A percentile compares a stretch with the other conserved stretches of the same genome.
phyloP scores from a whole-genome alignment of 768 basidiomycete species.

The Suillus subluteus region DNA sequence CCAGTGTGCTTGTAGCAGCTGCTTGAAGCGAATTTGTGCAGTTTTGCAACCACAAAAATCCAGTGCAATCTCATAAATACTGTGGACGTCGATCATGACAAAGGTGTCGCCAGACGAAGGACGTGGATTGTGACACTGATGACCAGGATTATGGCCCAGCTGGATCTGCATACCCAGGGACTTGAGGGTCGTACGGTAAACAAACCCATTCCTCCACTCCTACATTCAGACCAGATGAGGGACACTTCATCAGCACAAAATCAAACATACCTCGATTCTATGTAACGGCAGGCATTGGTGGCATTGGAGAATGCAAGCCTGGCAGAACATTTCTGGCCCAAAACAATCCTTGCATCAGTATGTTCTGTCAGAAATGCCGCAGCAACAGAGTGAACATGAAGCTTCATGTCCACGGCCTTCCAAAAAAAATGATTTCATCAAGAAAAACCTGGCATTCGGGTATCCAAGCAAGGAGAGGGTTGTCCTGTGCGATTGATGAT shows the following conservation, averaged over 20 bases:
- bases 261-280: not conserved
- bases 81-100: too few relatives aligned
- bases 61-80: fast-evolving
- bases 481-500: too few relatives aligned
- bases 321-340: not conserved
- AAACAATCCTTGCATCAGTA: not conserved
- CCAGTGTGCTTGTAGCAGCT: too few relatives aligned
- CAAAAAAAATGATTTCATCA: not conserved
- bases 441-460: not conserved
- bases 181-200: not conserved
- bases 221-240: too few relatives aligned
- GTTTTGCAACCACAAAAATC: not conserved
- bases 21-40: too few relatives aligned
- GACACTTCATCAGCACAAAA: too few relatives aligned
- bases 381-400: not conserved
- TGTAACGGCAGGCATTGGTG: not conserved
- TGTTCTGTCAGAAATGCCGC: not conserved
- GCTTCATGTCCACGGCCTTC: not conserved
- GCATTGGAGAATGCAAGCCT: too few relatives aligned
- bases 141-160: not conserved
- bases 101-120: too few relatives aligned
- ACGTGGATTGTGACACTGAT: too few relatives aligned
- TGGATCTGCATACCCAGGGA: too few relatives aligned
- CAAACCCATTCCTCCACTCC: not conserved
- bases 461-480: too few relatives aligned